A percentile compares a stretch with the other conserved stretches of the same genome.
These are phyloP conservation scores for Wickerhamiella slavikovae DNA, from an alignment of 805 yeast genomes.

Conservation along the genomic window DNA sequence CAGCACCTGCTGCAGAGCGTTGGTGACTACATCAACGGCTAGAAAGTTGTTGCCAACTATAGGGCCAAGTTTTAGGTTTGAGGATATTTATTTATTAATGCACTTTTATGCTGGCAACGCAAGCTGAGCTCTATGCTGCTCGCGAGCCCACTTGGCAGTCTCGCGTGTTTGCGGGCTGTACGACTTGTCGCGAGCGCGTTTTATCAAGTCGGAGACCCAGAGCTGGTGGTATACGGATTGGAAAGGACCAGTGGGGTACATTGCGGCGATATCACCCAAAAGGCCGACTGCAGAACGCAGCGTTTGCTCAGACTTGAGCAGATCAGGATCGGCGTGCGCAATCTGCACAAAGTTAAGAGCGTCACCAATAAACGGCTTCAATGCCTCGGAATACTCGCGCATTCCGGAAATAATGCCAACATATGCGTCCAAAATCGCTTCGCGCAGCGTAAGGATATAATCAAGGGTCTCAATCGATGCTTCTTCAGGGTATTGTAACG, in stretches of 20 bases:
- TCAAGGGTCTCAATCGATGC: slow-evolving; percentile 56
- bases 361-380: slow-evolving; percentile 44
- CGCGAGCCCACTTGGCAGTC: slow-evolving; percentile 97
- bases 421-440: slow-evolving; percentile 84
- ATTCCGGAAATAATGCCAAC: slow-evolving; percentile 92
- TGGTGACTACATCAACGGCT: slow-evolving; percentile 13
- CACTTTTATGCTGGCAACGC: slow-evolving; percentile 27
- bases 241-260: slow-evolving; percentile 63
- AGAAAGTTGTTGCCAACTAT: slow-evolving; percentile 1
- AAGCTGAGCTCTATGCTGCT: slow-evolving; percentile 39
- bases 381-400: slow-evolving; percentile 40
- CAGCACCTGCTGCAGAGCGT: slow-evolving; percentile 14
- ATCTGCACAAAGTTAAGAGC: slow-evolving; percentile 49
- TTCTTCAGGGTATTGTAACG: slow-evolving; percentile 21
- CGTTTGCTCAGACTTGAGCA: slow-evolving; percentile 45
- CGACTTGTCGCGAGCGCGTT: slow-evolving; percentile 41
- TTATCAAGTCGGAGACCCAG: slow-evolving; percentile 67
- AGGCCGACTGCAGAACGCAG: slow-evolving; percentile 75
- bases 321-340: slow-evolving; percentile 36
- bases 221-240: slow-evolving; percentile 42
- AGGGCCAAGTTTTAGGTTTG: background rate
- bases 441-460: slow-evolving; percentile 49
- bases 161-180: slow-evolving; percentile 54
- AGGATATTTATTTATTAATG: slow-evolving; percentile 7
- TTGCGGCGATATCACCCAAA: slow-evolving; percentile 79